Evolutionary conservation across 2,329 filamentous ascomycete genomes (phyloP).

Genomic region (Scedosporium apiospermum): DNA sequence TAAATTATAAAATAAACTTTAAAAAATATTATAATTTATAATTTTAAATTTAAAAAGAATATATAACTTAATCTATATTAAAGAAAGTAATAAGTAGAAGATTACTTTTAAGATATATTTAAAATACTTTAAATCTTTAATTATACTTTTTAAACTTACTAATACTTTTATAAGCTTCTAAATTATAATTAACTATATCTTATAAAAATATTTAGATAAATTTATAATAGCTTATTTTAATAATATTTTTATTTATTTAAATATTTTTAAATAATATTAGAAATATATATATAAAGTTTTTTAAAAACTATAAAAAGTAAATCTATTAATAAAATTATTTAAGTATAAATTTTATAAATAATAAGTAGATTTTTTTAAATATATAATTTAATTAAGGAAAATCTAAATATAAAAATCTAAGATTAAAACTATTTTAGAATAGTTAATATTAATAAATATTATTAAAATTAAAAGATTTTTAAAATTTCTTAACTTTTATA

Average conservation of each 20-base stretch:
- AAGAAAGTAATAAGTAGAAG: no score
- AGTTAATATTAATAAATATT: neutral
- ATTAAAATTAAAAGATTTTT: neutral
- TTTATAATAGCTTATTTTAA: slow-evolving; percentile 11
- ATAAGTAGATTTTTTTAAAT: neutral
- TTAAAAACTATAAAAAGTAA: neutral
- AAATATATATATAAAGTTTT: neutral
- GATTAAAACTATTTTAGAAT: neutral
- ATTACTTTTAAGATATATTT: no score
- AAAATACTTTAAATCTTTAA: no score
- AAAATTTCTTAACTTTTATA: neutral
- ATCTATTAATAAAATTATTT: neutral
- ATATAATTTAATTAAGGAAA: neutral
- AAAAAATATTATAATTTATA: slow-evolving; percentile 6
- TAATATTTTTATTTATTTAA: slow-evolving; percentile 11
- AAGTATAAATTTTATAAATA: neutral
- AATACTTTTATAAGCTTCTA: slow-evolving; percentile 10
- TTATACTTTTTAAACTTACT: slow-evolving; percentile 11
- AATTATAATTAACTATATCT: neutral
- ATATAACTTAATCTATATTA: slow-evolving; percentile 6
- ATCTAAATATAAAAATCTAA: neutral
- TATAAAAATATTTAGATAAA: slow-evolving; percentile 1
- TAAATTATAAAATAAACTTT: slow-evolving; percentile 5
- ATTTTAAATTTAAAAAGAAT: slow-evolving; percentile 8
- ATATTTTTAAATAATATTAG: slow-evolving; percentile 8